Conservation (phyloP, 441 rosid species). For the Erodium moschatum region DNA sequence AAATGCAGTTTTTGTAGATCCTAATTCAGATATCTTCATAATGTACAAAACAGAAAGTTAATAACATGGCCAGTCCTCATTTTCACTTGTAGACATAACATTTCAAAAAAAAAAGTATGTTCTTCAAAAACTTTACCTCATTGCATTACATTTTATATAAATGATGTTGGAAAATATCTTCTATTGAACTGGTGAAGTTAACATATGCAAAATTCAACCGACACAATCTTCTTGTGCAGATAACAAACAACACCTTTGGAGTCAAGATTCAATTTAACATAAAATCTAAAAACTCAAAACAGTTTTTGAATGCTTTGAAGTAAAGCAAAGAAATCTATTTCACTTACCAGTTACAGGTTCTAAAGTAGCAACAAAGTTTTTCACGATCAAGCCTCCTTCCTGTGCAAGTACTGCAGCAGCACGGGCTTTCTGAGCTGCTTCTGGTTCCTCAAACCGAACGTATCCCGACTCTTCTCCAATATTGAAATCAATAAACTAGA, state of each 20-base stretch:
- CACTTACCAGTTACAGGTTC: slow-evolving; percentile 79
- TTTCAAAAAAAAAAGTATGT: not conserved
- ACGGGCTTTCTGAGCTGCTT: slow-evolving; percentile 84
- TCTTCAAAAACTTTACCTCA: not conserved
- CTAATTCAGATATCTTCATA: not conserved
- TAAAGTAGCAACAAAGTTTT: slow-evolving; percentile 58
- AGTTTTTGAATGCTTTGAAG: not conserved
- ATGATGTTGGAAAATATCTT: not conserved
- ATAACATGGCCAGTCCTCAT: too few species aligned
- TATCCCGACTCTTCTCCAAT: slow-evolving; percentile 74
- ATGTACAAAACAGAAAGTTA: not conserved
- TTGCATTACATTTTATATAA: not conserved
- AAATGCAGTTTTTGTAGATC: not conserved
- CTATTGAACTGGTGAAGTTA: too few species aligned
- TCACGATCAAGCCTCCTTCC: slow-evolving; percentile 72
- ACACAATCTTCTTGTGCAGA: too few species aligned
- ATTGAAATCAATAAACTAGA: slow-evolving; percentile 77
- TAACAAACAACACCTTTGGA: too few species aligned
- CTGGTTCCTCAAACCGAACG: slow-evolving; percentile 74
- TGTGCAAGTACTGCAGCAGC: slow-evolving; percentile 82
- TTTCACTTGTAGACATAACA: too few species aligned
- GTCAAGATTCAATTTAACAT: too few species aligned
- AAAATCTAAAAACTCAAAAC: not conserved
- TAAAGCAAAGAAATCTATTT: not conserved
- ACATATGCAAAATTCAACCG: too few species aligned